A percentile compares a stretch with the other conserved stretches of the same genome.
Conservation (phyloP, 2,329 filamentous ascomycete genomes). For the Lachnellula arida region DNA sequence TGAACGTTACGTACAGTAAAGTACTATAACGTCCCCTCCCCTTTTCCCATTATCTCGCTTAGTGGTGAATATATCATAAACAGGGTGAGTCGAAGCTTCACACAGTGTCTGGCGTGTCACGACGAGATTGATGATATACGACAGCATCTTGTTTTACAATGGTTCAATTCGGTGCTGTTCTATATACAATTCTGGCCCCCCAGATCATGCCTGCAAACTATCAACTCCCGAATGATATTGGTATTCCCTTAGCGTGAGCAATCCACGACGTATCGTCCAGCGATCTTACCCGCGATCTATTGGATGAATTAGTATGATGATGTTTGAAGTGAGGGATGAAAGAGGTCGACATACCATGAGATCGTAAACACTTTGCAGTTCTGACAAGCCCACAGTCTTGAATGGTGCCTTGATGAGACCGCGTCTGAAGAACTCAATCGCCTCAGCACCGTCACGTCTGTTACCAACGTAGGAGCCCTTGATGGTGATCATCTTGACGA, state of each 20-base stretch:
- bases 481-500: conserved; percentile 87
- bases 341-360: conserved; percentile 45
- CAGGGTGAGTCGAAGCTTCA: no score
- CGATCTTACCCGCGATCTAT: conserved; percentile 57
- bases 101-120: no score
- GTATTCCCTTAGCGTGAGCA: conserved; percentile 51
- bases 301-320: no score
- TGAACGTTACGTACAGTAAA: no score
- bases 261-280: conserved; percentile 76
- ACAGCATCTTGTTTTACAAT: no score
- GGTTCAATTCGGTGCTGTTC: no score
- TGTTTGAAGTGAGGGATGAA: no score
- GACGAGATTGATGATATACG: no score
- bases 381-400: conserved; percentile 76
- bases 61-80: no score
- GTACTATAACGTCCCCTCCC: no score
- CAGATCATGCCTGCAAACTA: not conserved
- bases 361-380: conserved; percentile 77
- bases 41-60: no score
- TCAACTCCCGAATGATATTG: not conserved
- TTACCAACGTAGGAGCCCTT: conserved; percentile 93
- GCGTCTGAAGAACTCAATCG: conserved; percentile 80
- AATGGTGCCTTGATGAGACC: conserved; percentile 79
- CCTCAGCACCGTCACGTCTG: conserved; percentile 80
- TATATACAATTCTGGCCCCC: not conserved